Percentiles rank a stretch among this genome's conserved stretches.
Evolutionary conservation across 179 eudicot genomes (phyloP).

Genomic region (Camellia oleifera): DNA sequence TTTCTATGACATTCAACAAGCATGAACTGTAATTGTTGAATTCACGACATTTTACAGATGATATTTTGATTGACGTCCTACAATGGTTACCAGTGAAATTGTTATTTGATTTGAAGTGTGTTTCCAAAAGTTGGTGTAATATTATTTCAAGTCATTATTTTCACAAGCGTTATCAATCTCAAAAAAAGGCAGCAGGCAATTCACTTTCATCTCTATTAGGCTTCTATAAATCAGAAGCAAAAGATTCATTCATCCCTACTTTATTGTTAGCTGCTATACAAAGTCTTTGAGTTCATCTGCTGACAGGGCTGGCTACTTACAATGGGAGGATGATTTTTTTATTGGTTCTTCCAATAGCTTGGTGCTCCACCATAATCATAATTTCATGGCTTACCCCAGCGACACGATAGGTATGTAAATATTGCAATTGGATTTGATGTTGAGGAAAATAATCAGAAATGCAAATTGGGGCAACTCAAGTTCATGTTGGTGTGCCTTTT

Average conservation of each 20-base stretch:
- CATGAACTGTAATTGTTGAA: not conserved
- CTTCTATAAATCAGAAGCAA: not conserved
- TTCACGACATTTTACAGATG: not conserved
- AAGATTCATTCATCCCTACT: not conserved
- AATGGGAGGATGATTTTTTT: not conserved
- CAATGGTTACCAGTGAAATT: too few species aligned
- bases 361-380: not conserved
- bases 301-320: not conserved
- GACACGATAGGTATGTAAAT: not conserved
- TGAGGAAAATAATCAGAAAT: not conserved
- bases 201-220: not conserved
- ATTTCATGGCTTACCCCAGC: not conserved
- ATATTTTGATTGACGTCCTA: not conserved
- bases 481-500: not conserved
- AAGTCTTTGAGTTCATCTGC: not conserved
- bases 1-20: not conserved
- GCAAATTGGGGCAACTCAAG: not conserved
- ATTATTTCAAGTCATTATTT: not conserved
- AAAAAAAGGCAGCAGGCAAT: not conserved
- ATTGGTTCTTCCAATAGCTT: constrained; percentile 4
- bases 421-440: constrained; percentile 3
- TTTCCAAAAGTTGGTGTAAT: not conserved
- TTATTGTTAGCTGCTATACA: too few species aligned
- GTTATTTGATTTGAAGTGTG: not conserved
- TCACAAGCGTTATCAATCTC: not conserved